Percentiles rank a stretch among this genome's conserved stretches.
phyloP scores from a whole-genome alignment of 2,329 filamentous ascomycete genomes.

The Fusarium setosum region DNA sequence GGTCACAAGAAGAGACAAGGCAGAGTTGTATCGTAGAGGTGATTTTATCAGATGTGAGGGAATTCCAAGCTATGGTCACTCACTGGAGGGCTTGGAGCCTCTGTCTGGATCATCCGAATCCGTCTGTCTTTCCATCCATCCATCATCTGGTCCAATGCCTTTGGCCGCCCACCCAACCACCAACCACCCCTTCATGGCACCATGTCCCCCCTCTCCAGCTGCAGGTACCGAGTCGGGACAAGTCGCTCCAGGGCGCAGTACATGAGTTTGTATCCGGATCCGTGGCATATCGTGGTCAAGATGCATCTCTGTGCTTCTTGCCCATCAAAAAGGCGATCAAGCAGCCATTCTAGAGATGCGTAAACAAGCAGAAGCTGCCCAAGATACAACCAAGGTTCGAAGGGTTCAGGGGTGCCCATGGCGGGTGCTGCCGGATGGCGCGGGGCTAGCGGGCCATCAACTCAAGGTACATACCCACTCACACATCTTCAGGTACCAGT shows the following conservation, averaged over 20 bases:
- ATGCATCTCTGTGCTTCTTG: neutral
- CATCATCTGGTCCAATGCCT: constrained; percentile 10
- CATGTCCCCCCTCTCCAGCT: constrained; percentile 27
- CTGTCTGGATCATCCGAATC: constrained; percentile 12
- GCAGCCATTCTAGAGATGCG: neutral
- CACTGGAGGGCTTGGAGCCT: constrained; percentile 3
- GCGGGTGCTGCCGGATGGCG: constrained; percentile 40
- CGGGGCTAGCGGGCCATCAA: constrained; percentile 36
- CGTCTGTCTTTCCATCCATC: neutral
- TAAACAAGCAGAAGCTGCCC: constrained; percentile 10
- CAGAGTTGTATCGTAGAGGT: constrained; percentile 18
- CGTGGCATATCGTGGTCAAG: neutral
- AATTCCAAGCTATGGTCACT: constrained; percentile 11
- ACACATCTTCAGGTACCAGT: constrained; percentile 14
- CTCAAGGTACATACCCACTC: constrained; percentile 11
- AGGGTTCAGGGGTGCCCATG: constrained; percentile 36
- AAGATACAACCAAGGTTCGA: constrained; percentile 16
- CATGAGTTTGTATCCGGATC: constrained; percentile 22
- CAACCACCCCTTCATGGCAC: constrained; percentile 23
- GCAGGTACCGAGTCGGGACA: constrained; percentile 39
- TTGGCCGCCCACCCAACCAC: constrained; percentile 18
- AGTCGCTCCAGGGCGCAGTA: constrained; percentile 19
- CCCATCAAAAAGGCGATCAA: neutral
- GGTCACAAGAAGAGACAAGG: constrained; percentile 20
- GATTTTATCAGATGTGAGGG: constrained; percentile 24